Conservation (phyloP, 345 rosid species). For the Syzygium aqueum region DNA sequence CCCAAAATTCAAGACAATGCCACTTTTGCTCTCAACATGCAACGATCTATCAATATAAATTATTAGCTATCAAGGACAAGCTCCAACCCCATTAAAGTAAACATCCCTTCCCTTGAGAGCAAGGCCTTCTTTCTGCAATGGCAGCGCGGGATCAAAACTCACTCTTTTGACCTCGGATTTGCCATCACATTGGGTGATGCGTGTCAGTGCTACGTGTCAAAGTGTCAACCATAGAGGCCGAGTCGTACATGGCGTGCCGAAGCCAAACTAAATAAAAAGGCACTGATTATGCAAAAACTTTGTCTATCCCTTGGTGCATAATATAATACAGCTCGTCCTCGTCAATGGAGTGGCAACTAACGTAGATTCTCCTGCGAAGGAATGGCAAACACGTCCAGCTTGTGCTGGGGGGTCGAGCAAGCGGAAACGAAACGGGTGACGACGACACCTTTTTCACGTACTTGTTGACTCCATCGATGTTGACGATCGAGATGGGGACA, state of each 20-base stretch:
- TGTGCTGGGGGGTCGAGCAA: neutral
- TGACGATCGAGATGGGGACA: neutral
- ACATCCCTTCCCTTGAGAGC: neutral
- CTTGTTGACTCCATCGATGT: neutral
- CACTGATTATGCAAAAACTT: neutral
- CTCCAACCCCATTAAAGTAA: neutral
- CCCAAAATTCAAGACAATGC: too few species aligned
- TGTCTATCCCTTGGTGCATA: neutral
- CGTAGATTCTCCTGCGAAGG: neutral
- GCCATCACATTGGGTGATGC: neutral
- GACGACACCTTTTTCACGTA: neutral
- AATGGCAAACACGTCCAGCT: neutral
- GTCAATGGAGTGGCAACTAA: neutral
- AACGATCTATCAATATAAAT: too few species aligned
- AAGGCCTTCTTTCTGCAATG: neutral
- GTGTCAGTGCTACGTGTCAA: neutral
- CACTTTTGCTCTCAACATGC: too few species aligned
- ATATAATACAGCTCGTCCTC: neutral
- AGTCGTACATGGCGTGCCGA: neutral
- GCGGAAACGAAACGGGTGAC: neutral
- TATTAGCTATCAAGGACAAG: too few species aligned
- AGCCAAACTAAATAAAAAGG: neutral
- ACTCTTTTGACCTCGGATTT: neutral
- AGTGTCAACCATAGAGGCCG: too few species aligned
- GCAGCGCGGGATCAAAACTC: neutral